These are phyloP conservation scores for Stephanodiscus triporus DNA, from an alignment of 108 stramenopile genomes.

Conservation along the genomic window DNA sequence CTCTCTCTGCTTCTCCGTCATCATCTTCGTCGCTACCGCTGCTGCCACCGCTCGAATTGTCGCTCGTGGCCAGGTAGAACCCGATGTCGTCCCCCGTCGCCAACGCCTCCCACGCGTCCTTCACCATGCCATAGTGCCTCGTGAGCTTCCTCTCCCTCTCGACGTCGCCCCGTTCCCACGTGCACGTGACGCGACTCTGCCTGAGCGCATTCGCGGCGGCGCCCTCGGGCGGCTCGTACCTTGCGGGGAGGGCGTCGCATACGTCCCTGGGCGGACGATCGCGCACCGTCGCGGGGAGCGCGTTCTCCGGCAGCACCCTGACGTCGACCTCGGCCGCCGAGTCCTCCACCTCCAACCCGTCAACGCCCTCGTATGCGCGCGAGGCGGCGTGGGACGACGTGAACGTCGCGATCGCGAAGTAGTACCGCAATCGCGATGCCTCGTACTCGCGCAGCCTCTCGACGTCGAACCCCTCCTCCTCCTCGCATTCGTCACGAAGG, in stretches of 20 bases:
- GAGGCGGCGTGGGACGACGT: constrained; percentile 75
- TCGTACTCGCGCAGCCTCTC: constrained; percentile 96
- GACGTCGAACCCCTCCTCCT: constrained; percentile 79
- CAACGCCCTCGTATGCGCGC: constrained; percentile 84
- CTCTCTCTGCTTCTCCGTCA: constrained; percentile 17
- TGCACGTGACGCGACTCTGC: constrained; percentile 90
- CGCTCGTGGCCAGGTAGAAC: constrained; percentile 86
- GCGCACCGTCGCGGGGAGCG: constrained; percentile 57
- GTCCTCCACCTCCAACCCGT: constrained; percentile 96
- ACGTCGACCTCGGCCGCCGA: constrained; percentile 91
- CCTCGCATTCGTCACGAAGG: constrained; percentile 7
- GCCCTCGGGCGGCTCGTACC: constrained; percentile 88
- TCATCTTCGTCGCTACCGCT: constrained; percentile 53
- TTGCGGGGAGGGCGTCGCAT: constrained; percentile 72
- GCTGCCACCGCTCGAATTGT: constrained; percentile 73
- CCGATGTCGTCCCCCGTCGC: constrained; percentile 85
- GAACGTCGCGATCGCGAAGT: constrained; percentile 94
- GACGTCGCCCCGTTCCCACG: constrained; percentile 97
- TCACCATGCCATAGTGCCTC: constrained; percentile 58
- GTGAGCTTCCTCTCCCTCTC: constrained; percentile 87
- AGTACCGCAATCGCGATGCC: constrained; percentile 93
- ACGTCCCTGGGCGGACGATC: constrained; percentile 78
- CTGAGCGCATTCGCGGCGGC: constrained; percentile 89
- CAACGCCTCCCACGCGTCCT: constrained; percentile 78
- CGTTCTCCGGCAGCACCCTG: constrained; percentile 81